A percentile compares a stretch with the other conserved stretches of the same genome.
Evolutionary conservation across 768 basidiomycete species (phyloP).

Genomic region (Candolleomyces efflorescens): DNA sequence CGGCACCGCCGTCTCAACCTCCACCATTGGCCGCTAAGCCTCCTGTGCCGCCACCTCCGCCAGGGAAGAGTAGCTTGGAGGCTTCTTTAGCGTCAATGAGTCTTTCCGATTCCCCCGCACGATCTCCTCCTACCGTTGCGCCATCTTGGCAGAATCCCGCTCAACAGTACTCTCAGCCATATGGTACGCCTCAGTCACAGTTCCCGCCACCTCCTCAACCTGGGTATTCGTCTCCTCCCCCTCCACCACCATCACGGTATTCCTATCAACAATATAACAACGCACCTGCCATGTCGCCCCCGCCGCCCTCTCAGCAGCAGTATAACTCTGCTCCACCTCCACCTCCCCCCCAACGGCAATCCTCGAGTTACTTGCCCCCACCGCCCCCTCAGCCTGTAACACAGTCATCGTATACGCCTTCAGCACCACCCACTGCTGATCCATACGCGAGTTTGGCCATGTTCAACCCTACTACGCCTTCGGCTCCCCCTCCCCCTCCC

Average conservation of each 20-base stretch:
- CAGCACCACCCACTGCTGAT: constrained; percentile 22
- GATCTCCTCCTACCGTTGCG: constrained; percentile 19
- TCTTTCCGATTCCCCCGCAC: constrained; percentile 26
- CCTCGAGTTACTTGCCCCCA: constrained; percentile 9
- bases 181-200: neutral
- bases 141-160: constrained; percentile 11
- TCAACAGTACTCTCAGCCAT: neutral
- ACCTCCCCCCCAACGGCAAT: constrained; percentile 11
- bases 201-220: neutral
- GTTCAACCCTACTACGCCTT: constrained; percentile 21
- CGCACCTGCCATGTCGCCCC: constrained; percentile 17
- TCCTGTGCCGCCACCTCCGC: constrained; percentile 42
- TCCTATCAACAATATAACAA: constrained; percentile 17
- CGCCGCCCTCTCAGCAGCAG: constrained; percentile 15
- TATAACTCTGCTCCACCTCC: constrained; percentile 12
- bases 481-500: constrained; percentile 5
- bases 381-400: constrained; percentile 18
- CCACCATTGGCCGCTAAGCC: constrained; percentile 48
- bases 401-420: constrained; percentile 15
- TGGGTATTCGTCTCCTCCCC: constrained; percentile 11
- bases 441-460: constrained; percentile 35
- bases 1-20: constrained; percentile 41
- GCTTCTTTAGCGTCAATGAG: constrained; percentile 56
- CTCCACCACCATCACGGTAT: constrained; percentile 9
- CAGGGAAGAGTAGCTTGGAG: constrained; percentile 40